Conservation (phyloP, 164 flowering plant genomes). For the Aristolochia contorta region DNA sequence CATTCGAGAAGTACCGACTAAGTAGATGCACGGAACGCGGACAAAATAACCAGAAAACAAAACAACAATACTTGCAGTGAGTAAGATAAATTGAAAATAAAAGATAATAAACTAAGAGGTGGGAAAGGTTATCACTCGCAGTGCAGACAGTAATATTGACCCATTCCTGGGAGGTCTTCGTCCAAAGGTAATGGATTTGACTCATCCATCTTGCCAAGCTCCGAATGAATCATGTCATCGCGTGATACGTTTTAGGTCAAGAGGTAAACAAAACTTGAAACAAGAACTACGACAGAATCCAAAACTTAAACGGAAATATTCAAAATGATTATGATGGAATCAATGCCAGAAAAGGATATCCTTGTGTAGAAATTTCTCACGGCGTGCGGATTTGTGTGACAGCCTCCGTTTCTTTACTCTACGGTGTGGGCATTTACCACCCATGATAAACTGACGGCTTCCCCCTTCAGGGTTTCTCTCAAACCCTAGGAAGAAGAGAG, state of each 20-base stretch:
- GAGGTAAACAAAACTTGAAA: not conserved
- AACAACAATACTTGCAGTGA: not conserved
- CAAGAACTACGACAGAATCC: not conserved
- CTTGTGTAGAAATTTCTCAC: slow-evolving; percentile 58
- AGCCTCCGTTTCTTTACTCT: slow-evolving; percentile 75
- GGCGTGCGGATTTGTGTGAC: slow-evolving; percentile 81
- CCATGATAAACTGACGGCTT: slow-evolving; percentile 27
- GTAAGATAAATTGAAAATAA: not conserved
- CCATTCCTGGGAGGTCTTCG: slow-evolving; percentile 95
- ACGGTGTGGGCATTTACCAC: slow-evolving; percentile 87
- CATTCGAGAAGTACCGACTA: slow-evolving; percentile 79
- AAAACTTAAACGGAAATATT: not conserved
- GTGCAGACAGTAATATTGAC: slow-evolving; percentile 88
- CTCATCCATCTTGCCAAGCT: slow-evolving; percentile 51
- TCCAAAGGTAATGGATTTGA: slow-evolving; percentile 47
- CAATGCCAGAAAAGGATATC: slow-evolving; percentile 50
- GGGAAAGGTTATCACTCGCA: slow-evolving; percentile 59
- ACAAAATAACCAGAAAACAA: not conserved
- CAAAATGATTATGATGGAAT: not conserved
- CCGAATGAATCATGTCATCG: slow-evolving; percentile 69
- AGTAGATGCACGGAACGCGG: slow-evolving; percentile 5
- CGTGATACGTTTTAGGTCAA: slow-evolving; percentile 24
- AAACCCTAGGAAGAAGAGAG: slow-evolving; percentile 2
- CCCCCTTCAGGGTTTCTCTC: not conserved
- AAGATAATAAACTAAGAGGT: not conserved